Base-by-base conservation (phyloP, 2,329 filamentous ascomycete species). In the Cercospora janseana region DNA sequence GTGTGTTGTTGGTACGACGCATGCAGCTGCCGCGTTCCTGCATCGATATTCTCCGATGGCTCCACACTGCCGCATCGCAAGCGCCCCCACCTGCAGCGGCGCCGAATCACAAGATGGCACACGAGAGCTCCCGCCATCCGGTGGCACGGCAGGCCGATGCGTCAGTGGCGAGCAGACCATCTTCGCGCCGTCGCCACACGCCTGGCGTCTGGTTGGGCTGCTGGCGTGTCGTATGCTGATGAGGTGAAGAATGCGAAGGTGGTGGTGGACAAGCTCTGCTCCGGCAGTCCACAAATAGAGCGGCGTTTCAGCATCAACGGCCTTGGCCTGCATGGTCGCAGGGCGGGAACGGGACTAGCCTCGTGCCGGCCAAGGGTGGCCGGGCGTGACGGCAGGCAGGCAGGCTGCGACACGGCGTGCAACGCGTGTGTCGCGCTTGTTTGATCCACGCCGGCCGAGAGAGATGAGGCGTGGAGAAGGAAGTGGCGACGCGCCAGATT, bases 361-460 rank as follows among this genome's bases (percentile, higher is more conserved):
- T 38, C 21, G 34, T 10, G 21, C 7, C 20, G 10, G 34, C 34
- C 34, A 38, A 38, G 34, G n/a, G 12, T n/a, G 34, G n/a, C n/a
- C 13, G 16, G 7, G 18, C 26, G 18, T 49, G 47, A 46, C 51
- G 46, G 23, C 48, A 46, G 49, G 46, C 49, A 8, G 52, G 55
- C 10, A 52, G 29, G 32, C 45, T 54, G 20, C 54, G 48, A 42
- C 46, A 47, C 10, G 43, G 35, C n/a, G 46, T 52, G n/a, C 37
- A 53, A 26, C 50, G 48, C 23, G 49, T 16, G n/a, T 51, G 52
- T 23, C 47, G 43, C 23, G 23, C 32, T 15, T 38, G 31, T 46
- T 46, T 38, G 21, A 38, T 43, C 40, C 15, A 10, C 21, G 21
- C 6, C 10, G 10, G 13, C 34, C 15, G 13, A 21, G n/a, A 21